These are phyloP conservation scores for Limonium bicolor DNA, from an alignment of 148 eudicot genomes.

Conservation along the genomic window DNA sequence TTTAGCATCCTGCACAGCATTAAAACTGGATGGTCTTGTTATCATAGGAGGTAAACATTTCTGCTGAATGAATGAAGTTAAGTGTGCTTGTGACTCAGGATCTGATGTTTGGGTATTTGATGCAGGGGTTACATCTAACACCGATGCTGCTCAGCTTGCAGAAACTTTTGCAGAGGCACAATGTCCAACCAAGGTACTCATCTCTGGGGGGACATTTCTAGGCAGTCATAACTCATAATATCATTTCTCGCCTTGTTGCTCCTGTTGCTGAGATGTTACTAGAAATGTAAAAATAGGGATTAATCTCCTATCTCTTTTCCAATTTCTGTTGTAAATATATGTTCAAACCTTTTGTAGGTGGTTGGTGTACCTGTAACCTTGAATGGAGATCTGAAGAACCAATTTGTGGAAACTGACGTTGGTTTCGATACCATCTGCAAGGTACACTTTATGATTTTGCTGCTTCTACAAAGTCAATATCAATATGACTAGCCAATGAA, in stretches of 20 bases:
- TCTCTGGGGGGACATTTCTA: too few species aligned
- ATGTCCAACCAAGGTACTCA: slow-evolving; percentile 66
- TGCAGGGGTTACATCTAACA: slow-evolving; percentile 94
- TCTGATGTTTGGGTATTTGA: neutral
- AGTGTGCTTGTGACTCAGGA: neutral
- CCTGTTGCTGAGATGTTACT: too few species aligned
- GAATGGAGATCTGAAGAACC: slow-evolving; percentile 42
- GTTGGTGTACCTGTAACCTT: slow-evolving; percentile 94
- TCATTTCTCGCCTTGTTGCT: too few species aligned
- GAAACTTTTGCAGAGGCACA: slow-evolving; percentile 90
- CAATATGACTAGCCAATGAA: too few species aligned
- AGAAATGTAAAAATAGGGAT: too few species aligned
- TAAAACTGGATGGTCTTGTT: slow-evolving; percentile 85
- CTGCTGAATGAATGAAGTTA: too few species aligned
- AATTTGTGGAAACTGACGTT: slow-evolving; percentile 37
- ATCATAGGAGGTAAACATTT: slow-evolving; percentile 66
- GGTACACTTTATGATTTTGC: slow-evolving; percentile 26
- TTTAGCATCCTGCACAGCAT: slow-evolving; percentile 57
- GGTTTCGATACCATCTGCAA: slow-evolving; percentile 67
- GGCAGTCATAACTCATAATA: too few species aligned
- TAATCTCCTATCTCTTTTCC: neutral
- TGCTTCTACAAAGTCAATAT: neutral
- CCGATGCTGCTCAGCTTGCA: slow-evolving; percentile 98
- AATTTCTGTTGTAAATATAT: neutral
- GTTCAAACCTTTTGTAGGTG: slow-evolving; percentile 31